Conservation (phyloP, 495 filamentous ascomycete species). For the Saxophila tyrrhenica region DNA sequence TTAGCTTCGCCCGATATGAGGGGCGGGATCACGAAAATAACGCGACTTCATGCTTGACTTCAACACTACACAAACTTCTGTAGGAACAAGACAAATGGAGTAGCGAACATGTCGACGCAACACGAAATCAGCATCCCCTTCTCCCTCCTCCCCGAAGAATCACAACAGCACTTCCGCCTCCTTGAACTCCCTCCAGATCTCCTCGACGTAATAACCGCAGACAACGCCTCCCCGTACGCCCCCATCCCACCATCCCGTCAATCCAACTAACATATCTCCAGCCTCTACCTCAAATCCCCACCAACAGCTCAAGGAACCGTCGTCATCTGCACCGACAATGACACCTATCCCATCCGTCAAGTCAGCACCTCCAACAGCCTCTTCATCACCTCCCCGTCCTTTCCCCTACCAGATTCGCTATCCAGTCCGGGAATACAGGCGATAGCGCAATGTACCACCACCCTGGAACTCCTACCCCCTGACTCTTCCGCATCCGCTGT, state of each 20-base stretch:
- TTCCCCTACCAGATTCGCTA: constrained; percentile 6
- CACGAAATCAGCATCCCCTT: constrained; percentile 49
- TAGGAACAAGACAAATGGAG: too few relatives aligned
- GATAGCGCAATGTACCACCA: constrained; percentile 62
- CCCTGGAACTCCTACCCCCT: constrained; percentile 45
- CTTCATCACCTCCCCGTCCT: constrained; percentile 49
- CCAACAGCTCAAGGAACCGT: constrained; percentile 38
- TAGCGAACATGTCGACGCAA: constrained; percentile 46
- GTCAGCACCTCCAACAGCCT: constrained; percentile 86
- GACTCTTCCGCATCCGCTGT: constrained; percentile 16
- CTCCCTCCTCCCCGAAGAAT: constrained; percentile 39
- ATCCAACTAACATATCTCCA: constrained; percentile 29
- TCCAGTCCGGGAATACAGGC: constrained; percentile 35
- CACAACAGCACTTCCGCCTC: constrained; percentile 55
- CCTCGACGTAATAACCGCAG: constrained; percentile 42
- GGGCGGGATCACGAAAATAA: too few relatives aligned
- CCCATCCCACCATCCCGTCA: neutral
- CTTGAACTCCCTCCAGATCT: constrained; percentile 74
- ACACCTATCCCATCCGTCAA: constrained; percentile 72
- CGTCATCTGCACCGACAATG: constrained; percentile 56
- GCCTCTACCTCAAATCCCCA: constrained; percentile 54
- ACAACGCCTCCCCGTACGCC: constrained; percentile 23
- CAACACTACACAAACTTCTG: too few relatives aligned
- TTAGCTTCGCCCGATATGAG: too few relatives aligned
- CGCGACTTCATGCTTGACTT: too few relatives aligned